Evolutionary conservation across 2,329 filamentous ascomycete genomes (phyloP), one percentile per base, ranked within the genome.

Genomic region (Whalleya microplaca): DNA sequence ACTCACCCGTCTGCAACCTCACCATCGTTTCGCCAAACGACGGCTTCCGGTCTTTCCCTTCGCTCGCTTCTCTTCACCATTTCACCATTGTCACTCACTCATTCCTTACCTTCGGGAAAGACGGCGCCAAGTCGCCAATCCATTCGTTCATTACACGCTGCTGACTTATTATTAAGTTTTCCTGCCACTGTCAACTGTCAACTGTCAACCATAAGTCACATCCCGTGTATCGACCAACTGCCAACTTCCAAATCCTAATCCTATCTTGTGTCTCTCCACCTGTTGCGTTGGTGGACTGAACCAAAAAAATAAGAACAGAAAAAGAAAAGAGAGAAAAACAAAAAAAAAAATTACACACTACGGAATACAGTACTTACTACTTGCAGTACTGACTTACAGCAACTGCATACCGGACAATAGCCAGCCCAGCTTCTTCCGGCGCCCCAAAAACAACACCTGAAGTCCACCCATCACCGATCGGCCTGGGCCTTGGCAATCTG

Each of bases 401-500:
- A 27, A 27, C 23, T 4, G 9, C 23, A 21, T 18, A 44, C 23
- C 18, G 42, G 16, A 21, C 51, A 20, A 29, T 16, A 42, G 3
- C 32, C 32, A 37, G 27, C 48, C 43, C 18, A 37, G 32, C 43
- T 48, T 45, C 43, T 44, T 37, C 41, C 45, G 42, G 46, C 32
- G n/a, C 43, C 19, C 41, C 32, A 48, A 41, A 37, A 32, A 20
- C 21, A 32, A 20, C 21, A 41, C 27, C 32, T 47, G 44, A 37
- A 53, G 41, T 32, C 46, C 50, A 57, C 55, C 56, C 51, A 50
- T 52, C 54, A 55, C 61, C 58, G 63, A 65, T 63, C 61, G 63
- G 53, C 54, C 58, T 59, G 59, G 48, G 58, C 51, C 58, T 60
- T 59, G 55, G 58, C 62, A 37, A 62, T 63, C 60, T 63, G 53